Percentiles rank a stretch among this genome's conserved stretches.
Evolutionary conservation across 495 filamentous ascomycete species (phyloP).

Genomic region (Trichoderma asperelloides): DNA sequence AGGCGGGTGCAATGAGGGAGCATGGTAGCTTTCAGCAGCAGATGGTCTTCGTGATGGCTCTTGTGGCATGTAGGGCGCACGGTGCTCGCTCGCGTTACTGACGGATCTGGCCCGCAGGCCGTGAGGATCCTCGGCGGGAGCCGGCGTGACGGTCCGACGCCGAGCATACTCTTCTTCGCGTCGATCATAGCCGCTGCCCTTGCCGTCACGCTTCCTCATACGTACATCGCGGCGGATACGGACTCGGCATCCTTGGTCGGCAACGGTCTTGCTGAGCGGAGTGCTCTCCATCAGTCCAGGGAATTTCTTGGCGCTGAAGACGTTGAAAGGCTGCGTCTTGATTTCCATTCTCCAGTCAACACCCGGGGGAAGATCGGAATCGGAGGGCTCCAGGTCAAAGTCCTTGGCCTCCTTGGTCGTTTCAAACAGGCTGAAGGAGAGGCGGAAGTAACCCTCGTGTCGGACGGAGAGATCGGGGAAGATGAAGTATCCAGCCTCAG

Average conservation of each 20-base stretch:
- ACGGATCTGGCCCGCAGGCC: constrained; percentile 63
- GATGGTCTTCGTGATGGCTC: constrained; percentile 48
- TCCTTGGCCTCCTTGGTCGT: constrained; percentile 66
- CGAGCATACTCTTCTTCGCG: constrained; percentile 56
- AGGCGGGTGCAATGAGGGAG: constrained; percentile 20
- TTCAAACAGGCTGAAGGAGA: constrained; percentile 90
- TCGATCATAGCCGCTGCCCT: constrained; percentile 61
- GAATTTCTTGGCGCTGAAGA: constrained; percentile 98
- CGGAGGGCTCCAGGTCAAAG: constrained; percentile 32
- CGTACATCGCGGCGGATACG: constrained; percentile 93
- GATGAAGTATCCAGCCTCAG: constrained; percentile 91
- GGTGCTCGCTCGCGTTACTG: constrained; percentile 60
- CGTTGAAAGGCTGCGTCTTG: constrained; percentile 76
- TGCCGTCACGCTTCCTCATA: constrained; percentile 82
- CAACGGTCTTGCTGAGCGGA: constrained; percentile 75
- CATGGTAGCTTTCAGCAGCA: constrained; percentile 42
- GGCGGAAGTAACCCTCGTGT: constrained; percentile 82
- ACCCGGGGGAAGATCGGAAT: constrained; percentile 17
- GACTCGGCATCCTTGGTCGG: constrained; percentile 95
- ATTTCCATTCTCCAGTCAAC: constrained; percentile 65
- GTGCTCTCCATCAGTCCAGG: constrained; percentile 91
- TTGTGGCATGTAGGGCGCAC: constrained; percentile 29
- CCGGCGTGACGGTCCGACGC: constrained; percentile 47
- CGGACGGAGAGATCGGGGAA: constrained; percentile 96
- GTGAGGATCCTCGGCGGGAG: constrained; percentile 47